Percentiles rank a stretch among this genome's conserved stretches.
These are phyloP conservation scores for Eucalyptus sideroxylon DNA, from an alignment of 345 rosid genomes.

Conservation along the genomic window DNA sequence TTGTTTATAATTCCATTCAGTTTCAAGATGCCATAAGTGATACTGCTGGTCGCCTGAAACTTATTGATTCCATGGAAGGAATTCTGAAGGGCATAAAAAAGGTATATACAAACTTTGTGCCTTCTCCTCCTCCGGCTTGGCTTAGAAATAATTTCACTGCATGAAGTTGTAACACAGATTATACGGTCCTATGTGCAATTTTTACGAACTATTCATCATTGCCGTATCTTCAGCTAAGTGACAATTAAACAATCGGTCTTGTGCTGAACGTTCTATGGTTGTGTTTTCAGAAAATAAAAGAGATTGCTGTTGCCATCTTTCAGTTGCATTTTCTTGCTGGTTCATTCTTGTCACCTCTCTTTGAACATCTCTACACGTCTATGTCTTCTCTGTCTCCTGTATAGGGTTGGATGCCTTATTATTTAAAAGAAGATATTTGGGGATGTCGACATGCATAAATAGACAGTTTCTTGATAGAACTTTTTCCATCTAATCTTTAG, in stretches of 20 bases:
- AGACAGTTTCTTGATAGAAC: not conserved
- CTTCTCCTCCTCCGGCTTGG: not conserved
- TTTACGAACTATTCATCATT: not conserved
- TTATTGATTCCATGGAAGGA: slow-evolving; percentile 73
- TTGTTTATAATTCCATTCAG: slow-evolving; percentile 11
- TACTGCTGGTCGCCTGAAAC: slow-evolving; percentile 52
- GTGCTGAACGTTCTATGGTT: not conserved
- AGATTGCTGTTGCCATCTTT: not conserved
- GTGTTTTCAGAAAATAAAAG: not conserved
- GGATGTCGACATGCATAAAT: not conserved
- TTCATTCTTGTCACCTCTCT: not conserved
- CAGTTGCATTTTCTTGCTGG: not conserved
- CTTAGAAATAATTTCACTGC: not conserved
- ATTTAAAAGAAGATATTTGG: not conserved
- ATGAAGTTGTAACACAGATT: not conserved
- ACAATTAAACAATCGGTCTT: not conserved
- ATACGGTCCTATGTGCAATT: not conserved
- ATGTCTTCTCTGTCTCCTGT: not conserved
- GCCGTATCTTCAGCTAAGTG: not conserved
- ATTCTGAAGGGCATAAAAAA: slow-evolving; percentile 74
- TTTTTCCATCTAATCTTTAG: not conserved
- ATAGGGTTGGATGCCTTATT: not conserved
- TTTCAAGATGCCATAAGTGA: slow-evolving; percentile 68
- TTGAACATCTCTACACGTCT: not conserved
- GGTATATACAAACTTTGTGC: slow-evolving; percentile 11